Base-by-base conservation (phyloP, 2,329 filamentous ascomycete genomes). In the Ceratocystis albifundus region DNA sequence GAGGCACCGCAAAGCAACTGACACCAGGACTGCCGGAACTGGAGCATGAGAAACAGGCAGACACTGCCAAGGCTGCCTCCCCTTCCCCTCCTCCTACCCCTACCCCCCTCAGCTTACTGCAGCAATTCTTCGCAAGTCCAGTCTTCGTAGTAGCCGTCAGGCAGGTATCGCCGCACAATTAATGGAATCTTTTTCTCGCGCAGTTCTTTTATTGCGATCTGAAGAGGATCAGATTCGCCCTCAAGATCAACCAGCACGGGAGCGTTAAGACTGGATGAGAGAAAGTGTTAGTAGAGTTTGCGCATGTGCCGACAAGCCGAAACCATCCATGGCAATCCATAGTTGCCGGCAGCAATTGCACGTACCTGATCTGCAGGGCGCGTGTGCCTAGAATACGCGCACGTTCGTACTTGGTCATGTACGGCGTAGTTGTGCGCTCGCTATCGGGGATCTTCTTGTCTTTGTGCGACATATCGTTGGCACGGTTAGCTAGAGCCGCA, bases 361-460 rank as follows among this genome's bases (percentile, higher is more conserved):
- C 50, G n/a, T 59, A 95, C 90, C 90, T 96, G 74, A 99, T 97
- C 77, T 99, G 94, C 74, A 97, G 77, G 50, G 94, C 94, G 71
- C 94, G 83, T 50, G 94, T 97, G 61, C 94, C 94, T 70, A 99
- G 79, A 68, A 99, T 93, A 74, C 94, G 86, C 69, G 94, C 94
- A 72, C 87, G 85, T 81, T 99, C 94, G 78, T 99, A 99, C 80
- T 99, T 99, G 71, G 94, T 99, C 93, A 99, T 96, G 79, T 96
- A 99, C 1, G 93, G 94, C 32, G 94, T 99, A 7, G 94, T 99
- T 28, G 85, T 88, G 72, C 94, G 86, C 77, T 96, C 84, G 70
- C 92, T 89, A 71, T 90, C 89, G 66, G 91, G 84, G 62, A 99
- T 93, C 78, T 90, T 95, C 83, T 95, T 96, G 77, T 92, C 84